These are phyloP conservation scores for Primulina huaijiensis DNA, from an alignment of 257 asterid species.

Conservation along the genomic window DNA sequence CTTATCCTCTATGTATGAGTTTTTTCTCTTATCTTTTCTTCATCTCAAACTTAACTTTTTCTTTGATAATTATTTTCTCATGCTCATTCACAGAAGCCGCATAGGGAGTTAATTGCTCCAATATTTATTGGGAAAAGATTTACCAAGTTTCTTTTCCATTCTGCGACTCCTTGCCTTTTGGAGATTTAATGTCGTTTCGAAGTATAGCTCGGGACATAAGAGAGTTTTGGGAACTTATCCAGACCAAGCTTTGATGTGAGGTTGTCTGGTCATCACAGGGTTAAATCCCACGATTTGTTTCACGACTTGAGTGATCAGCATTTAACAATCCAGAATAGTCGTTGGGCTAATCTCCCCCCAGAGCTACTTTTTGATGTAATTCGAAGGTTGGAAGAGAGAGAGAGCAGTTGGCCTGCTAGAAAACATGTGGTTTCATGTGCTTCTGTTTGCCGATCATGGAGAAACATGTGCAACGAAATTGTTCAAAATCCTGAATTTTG, in stretches of 20 bases:
- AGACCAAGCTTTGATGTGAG: conserved; percentile 49
- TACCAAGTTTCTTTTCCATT: neutral
- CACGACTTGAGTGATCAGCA: conserved; percentile 38
- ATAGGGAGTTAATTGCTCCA: no score
- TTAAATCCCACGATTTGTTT: conserved; percentile 46
- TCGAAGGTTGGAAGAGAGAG: conserved; percentile 57
- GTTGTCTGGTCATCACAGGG: conserved; percentile 43
- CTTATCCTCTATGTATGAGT: neutral
- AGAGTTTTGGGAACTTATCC: conserved; percentile 53
- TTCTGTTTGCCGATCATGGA: conserved; percentile 57
- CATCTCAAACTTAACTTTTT: no score
- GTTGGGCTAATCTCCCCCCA: conserved; percentile 57
- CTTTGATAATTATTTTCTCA: no score
- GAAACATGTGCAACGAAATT: conserved; percentile 53
- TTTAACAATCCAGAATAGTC: conserved; percentile 37
- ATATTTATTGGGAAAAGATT: no score
- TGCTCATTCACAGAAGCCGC: no score
- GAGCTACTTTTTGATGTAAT: conserved; percentile 58
- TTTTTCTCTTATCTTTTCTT: no score
- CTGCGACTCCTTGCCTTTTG: neutral
- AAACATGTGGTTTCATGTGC: conserved; percentile 58
- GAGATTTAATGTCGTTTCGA: conserved; percentile 49
- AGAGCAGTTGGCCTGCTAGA: conserved; percentile 54
- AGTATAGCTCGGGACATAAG: conserved; percentile 57
- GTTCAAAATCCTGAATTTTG: conserved; percentile 44